Base-by-base conservation (phyloP, 2,329 filamentous ascomycete genomes). In the Colletotrichum sp. region DNA sequence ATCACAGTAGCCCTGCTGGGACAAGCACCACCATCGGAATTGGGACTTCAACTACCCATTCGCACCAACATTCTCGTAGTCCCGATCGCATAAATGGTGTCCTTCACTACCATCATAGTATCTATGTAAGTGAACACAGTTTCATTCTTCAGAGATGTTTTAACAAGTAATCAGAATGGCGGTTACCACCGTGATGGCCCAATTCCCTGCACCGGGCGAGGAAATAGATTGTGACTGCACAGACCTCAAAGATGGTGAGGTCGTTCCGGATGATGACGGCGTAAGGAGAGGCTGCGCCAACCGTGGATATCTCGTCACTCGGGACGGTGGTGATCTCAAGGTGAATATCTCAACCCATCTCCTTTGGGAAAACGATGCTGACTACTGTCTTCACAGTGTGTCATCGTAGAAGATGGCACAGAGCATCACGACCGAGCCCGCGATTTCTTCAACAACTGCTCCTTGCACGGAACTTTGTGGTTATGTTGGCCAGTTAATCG, bases 71-170 rank as follows among this genome's bases (percentile, higher is more conserved):
- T 18, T 3, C 8, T n/a, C 39, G 3, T 4, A 2, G 9, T 26
- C 12, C 24, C 48, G 15, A 55, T 26, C 24, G 52, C 24, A 12
- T 6, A 57, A 10, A 57, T 57, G 22, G 52, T 26, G 6, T 57
- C 52, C 4, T 57, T 57, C 52, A 57, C 52, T 15, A 26, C 1
- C 24, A 26, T 57, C 6, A 12, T n/a, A 26, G n/a, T 24, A 57
- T 22, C 52, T 15, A 4, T 57, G 52, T 57, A 57, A 26, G 52
- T 57, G 52, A 26, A 2, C 22, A 44, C 15, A 0, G 22, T 5
- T 57, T 5, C 52, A 1, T 0, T n/a, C 15, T 8, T 1, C 10
- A 13, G 52, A 10, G 10, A 26, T 1, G 1, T 5, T 57, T 22
- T 26, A 24, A 57, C 1, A 57, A 16, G 15, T 1, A 57, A 24